Percentiles rank a stretch among this genome's conserved stretches.
Conservation (phyloP, 2,329 filamentous ascomycete species). For the Botrytis medusae region DNA sequence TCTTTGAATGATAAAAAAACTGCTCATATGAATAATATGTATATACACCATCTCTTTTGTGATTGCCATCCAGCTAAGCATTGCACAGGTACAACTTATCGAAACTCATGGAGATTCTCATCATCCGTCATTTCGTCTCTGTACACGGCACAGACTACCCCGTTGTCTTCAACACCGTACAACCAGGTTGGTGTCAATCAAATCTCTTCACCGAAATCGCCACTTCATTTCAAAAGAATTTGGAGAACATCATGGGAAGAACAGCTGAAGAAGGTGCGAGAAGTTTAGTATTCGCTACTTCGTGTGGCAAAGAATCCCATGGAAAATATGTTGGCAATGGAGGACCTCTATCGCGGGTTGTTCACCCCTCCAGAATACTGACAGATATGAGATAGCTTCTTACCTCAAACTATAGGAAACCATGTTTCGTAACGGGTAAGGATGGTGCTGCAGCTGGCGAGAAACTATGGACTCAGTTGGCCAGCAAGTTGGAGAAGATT, state of each 20-base stretch:
- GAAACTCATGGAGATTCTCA: background rate
- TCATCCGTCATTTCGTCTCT: background rate
- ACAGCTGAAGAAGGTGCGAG: conserved; percentile 50
- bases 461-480: conserved; percentile 48
- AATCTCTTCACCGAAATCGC: conserved; percentile 27
- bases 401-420: background rate
- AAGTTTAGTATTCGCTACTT: conserved; percentile 43
- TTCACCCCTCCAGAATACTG: rapidly evolving
- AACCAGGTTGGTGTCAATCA: background rate
- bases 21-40: background rate
- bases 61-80: rapidly evolving
- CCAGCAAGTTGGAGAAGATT: conserved; percentile 44
- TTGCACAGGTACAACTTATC: background rate
- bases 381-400: background rate
- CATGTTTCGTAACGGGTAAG: conserved; percentile 42
- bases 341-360: background rate
- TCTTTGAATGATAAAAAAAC: background rate
- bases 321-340: conserved; percentile 48
- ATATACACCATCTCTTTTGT: background rate
- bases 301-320: conserved; percentile 45
- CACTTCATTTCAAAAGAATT: background rate
- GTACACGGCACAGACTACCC: background rate
- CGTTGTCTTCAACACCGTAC: background rate
- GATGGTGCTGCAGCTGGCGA: conserved; percentile 43
- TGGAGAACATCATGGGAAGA: conserved; percentile 37